A percentile compares a stretch with the other conserved stretches of the same genome.
Conservation (phyloP, 345 rosid genomes). For the Rhodamnia rubescens region DNA sequence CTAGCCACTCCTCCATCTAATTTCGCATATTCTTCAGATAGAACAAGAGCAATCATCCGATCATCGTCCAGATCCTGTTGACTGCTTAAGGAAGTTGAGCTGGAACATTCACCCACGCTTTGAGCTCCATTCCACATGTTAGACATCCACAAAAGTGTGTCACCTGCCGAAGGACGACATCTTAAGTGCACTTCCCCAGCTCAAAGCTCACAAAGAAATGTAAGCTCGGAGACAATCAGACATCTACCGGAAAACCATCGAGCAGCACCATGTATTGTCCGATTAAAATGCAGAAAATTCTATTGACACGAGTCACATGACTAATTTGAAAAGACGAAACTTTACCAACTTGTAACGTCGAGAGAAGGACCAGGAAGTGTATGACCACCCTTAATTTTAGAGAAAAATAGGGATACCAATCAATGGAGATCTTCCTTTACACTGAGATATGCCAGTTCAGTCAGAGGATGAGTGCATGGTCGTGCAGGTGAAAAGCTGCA, state of each 20-base stretch:
- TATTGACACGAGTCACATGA: neutral
- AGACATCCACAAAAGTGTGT: neutral
- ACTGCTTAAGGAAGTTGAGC: constrained; percentile 77
- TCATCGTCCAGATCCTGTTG: constrained; percentile 72
- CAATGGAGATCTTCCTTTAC: neutral
- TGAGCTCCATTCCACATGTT: constrained; percentile 21
- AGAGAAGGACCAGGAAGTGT: neutral
- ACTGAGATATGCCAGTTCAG: neutral
- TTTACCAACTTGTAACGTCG: neutral
- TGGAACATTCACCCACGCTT: constrained; percentile 56
- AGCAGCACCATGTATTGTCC: neutral
- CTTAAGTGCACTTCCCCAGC: neutral
- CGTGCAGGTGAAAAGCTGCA: neutral
- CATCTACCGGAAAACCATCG: neutral
- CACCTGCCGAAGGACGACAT: neutral
- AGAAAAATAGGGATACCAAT: neutral
- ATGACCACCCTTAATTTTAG: neutral
- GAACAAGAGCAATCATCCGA: constrained; percentile 66
- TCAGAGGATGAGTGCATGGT: neutral
- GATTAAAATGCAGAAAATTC: neutral
- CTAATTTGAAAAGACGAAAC: neutral
- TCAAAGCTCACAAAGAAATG: neutral
- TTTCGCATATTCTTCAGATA: constrained; percentile 74
- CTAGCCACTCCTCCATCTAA: constrained; percentile 66
- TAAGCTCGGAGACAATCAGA: neutral